A percentile compares a stretch with the other conserved stretches of the same genome.
phyloP scores from a whole-genome alignment of 2,329 filamentous ascomycete species.

The Paramyrothecium sp. region DNA sequence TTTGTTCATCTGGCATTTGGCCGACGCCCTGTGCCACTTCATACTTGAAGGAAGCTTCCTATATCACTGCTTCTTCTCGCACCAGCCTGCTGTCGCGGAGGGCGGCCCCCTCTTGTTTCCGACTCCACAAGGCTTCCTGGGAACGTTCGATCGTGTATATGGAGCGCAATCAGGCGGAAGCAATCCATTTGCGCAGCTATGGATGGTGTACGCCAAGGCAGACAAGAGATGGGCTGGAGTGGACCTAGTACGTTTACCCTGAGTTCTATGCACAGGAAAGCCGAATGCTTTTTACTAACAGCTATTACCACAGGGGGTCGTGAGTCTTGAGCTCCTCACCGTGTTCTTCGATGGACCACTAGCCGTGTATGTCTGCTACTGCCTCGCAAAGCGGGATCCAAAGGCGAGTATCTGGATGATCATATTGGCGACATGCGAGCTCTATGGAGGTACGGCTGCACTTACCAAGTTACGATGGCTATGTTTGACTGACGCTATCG shows the following conservation, averaged over 20 bases:
- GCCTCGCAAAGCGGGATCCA: slow-evolving; percentile 53
- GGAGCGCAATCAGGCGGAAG: slow-evolving; percentile 56
- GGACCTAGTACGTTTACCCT: slow-evolving; percentile 46
- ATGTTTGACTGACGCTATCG: not conserved
- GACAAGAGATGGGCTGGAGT: slow-evolving; percentile 63
- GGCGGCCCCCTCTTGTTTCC: slow-evolving; percentile 37
- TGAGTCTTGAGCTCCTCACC: slow-evolving; percentile 65
- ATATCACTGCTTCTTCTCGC: slow-evolving; percentile 86
- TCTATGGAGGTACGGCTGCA: slow-evolving; percentile 58
- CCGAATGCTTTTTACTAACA: not conserved
- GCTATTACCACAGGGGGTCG: slow-evolving; percentile 41
- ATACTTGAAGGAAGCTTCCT: slow-evolving; percentile 88
- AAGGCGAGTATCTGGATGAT: slow-evolving; percentile 62
- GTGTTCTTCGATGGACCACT: slow-evolving; percentile 62
- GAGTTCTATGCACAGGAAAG: slow-evolving; percentile 25
- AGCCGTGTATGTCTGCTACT: slow-evolving; percentile 58
- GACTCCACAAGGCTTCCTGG: slow-evolving; percentile 52
- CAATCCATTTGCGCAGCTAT: slow-evolving; percentile 57
- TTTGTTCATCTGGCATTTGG: slow-evolving; percentile 93
- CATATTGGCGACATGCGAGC: slow-evolving; percentile 62
- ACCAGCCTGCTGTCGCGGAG: slow-evolving; percentile 27
- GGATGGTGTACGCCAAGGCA: slow-evolving; percentile 68
- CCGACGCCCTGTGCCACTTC: slow-evolving; percentile 89
- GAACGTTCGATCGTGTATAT: slow-evolving; percentile 45
- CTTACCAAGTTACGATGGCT: not conserved